Percentiles rank a stretch among this genome's conserved stretches.
Conservation (phyloP, 1,139 yeast species). For the Petasospora rhodanensis region DNA sequence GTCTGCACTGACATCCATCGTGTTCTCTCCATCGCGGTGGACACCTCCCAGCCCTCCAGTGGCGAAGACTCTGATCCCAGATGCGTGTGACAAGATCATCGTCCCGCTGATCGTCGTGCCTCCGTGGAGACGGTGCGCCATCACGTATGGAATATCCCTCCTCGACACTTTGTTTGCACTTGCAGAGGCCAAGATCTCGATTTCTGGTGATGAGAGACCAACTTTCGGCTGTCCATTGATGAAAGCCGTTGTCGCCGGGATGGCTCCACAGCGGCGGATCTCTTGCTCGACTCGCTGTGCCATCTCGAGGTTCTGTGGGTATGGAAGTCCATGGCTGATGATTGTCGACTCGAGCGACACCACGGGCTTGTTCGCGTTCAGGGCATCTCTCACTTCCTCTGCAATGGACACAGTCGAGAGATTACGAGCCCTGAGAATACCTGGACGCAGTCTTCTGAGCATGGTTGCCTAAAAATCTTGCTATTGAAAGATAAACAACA, state of each 20-base stretch:
- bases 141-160: constrained; percentile 72
- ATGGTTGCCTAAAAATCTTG: no score
- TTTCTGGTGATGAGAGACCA: constrained; percentile 49
- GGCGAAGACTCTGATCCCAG: constrained; percentile 82
- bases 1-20: constrained; percentile 86
- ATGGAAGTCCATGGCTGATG: constrained; percentile 87
- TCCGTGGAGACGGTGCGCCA: constrained; percentile 62
- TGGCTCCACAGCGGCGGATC: constrained; percentile 59
- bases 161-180: constrained; percentile 61
- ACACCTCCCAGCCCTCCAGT: constrained; percentile 96
- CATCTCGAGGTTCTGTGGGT: constrained; percentile 70
- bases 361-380: constrained; percentile 52
- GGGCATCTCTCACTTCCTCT: constrained; percentile 60
- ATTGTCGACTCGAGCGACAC: constrained; percentile 85
- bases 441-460: no score
- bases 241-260: constrained; percentile 87
- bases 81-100: constrained; percentile 71
- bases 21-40: constrained; percentile 68
- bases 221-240: constrained; percentile 66
- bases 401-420: constrained; percentile 34
- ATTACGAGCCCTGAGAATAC: constrained; percentile 3
- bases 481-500: no score
- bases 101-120: constrained; percentile 92
- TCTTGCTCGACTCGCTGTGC: constrained; percentile 62
- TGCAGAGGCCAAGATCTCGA: constrained; percentile 42